phyloP scores from a whole-genome alignment of 768 basidiomycete species.

The Boletus tomentosulus region DNA sequence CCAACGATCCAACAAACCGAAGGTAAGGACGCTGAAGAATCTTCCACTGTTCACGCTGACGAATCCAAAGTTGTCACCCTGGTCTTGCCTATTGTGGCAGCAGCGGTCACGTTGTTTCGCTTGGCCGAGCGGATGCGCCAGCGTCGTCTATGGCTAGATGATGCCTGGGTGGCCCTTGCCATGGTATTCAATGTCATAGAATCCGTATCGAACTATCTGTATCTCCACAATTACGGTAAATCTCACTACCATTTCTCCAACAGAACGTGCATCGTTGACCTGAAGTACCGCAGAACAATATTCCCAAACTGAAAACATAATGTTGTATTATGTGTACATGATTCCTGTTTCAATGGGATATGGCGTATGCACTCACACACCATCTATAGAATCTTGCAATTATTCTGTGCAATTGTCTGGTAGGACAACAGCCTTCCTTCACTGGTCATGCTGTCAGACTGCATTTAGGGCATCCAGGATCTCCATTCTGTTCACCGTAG shows the following conservation, averaged over 20 bases:
- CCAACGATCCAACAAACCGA: background rate
- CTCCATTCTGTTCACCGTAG: constrained; percentile 1
- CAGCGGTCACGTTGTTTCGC: background rate
- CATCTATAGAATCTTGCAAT: background rate
- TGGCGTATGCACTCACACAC: background rate
- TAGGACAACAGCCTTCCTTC: background rate
- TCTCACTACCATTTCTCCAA: too few relatives aligned
- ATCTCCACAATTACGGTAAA: background rate
- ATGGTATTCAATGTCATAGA: background rate
- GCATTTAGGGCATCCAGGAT: background rate
- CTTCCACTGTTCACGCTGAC: background rate
- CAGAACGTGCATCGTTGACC: background rate
- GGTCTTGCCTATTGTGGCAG: background rate
- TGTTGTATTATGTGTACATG: constrained; percentile 1
- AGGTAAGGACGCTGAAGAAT: background rate
- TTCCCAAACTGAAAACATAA: background rate
- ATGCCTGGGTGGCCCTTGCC: background rate
- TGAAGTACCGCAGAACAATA: background rate
- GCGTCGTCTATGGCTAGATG: constrained; percentile 3
- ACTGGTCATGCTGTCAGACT: background rate
- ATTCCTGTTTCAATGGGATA: background rate
- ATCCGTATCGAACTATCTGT: background rate
- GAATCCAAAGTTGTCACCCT: background rate
- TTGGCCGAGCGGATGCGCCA: background rate
- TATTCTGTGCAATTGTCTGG: constrained; percentile 5